These are phyloP conservation scores for Spiromastix sp. DNA, from an alignment of 2,329 filamentous ascomycete species.

Conservation along the genomic window DNA sequence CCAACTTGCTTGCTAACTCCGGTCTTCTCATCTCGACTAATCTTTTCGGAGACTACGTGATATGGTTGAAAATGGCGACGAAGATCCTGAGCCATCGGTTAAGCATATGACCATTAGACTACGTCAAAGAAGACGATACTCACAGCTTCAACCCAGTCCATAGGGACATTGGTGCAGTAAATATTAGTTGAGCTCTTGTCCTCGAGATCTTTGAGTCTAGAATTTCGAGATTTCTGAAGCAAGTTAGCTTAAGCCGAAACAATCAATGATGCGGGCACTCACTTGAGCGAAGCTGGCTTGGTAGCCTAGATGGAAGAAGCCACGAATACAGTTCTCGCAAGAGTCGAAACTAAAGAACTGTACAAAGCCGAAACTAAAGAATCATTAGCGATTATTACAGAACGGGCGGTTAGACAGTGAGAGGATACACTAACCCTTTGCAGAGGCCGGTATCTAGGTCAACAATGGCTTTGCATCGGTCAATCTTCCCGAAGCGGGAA, in stretches of 20 bases:
- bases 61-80: constrained; percentile 48
- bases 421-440: constrained; percentile 63
- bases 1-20: constrained; percentile 94
- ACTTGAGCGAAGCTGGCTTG: constrained; percentile 96
- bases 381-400: constrained; percentile 19
- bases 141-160: constrained; percentile 82
- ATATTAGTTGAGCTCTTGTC: constrained; percentile 87
- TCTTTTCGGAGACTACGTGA: constrained; percentile 82
- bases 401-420: constrained; percentile 3
- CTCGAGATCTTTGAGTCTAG: constrained; percentile 89
- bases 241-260: constrained; percentile 18
- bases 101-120: constrained; percentile 12
- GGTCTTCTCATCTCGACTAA: constrained; percentile 73
- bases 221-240: constrained; percentile 89
- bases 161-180: constrained; percentile 94
- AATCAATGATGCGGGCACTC: constrained; percentile 23
- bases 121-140: constrained; percentile 19
- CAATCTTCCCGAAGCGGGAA: constrained; percentile 79
- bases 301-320: constrained; percentile 88
- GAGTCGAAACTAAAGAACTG: constrained; percentile 82
- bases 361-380: constrained; percentile 81
- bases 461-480: constrained; percentile 97
- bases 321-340: constrained; percentile 91
- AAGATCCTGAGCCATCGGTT: constrained; percentile 49
- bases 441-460: constrained; percentile 86